A percentile compares a stretch with the other conserved stretches of the same genome.
Evolutionary conservation across 2,329 filamentous ascomycete genomes (phyloP).

Genomic region (Aspergillus awamori): DNA sequence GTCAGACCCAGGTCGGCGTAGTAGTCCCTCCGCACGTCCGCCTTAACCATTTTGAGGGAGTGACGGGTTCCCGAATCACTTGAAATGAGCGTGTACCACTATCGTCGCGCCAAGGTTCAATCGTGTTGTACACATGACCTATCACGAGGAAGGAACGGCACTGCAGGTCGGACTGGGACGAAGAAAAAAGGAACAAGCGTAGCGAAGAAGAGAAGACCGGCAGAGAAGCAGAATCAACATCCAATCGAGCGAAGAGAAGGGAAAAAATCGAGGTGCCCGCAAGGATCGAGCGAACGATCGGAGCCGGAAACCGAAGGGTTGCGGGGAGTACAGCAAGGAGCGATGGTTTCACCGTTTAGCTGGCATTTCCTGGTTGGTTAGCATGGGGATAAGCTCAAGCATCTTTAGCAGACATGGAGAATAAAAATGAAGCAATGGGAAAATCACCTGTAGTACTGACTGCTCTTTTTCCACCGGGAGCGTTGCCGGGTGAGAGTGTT

Average conservation of each 20-base stretch:
- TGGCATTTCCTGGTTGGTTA: background rate
- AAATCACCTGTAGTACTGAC: background rate
- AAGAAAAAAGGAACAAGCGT: background rate
- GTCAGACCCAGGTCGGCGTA: conserved; percentile 80
- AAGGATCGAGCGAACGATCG: background rate
- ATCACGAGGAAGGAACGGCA: conserved; percentile 1
- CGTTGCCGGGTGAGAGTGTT: background rate
- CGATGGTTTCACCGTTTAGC: background rate
- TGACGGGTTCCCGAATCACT: background rate
- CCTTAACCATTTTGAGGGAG: conserved; percentile 64
- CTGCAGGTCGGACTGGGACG: background rate
- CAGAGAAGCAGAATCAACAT: background rate
- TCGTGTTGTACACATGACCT: conserved; percentile 27
- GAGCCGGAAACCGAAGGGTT: background rate
- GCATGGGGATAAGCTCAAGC: background rate
- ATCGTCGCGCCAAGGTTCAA: conserved; percentile 15
- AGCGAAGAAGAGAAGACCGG: background rate
- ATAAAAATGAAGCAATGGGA: background rate
- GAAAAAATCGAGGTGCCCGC: background rate
- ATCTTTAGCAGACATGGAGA: background rate
- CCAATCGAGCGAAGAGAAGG: background rate
- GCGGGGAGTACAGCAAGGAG: conserved; percentile 4
- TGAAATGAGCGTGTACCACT: conserved; percentile 17
- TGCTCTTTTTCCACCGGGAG: background rate
- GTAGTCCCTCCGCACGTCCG: conserved; percentile 72